Percentiles rank a stretch among this genome's conserved stretches.
phyloP scores from a whole-genome alignment of 176 grass and related monocot species.

The Lolium perenne region DNA sequence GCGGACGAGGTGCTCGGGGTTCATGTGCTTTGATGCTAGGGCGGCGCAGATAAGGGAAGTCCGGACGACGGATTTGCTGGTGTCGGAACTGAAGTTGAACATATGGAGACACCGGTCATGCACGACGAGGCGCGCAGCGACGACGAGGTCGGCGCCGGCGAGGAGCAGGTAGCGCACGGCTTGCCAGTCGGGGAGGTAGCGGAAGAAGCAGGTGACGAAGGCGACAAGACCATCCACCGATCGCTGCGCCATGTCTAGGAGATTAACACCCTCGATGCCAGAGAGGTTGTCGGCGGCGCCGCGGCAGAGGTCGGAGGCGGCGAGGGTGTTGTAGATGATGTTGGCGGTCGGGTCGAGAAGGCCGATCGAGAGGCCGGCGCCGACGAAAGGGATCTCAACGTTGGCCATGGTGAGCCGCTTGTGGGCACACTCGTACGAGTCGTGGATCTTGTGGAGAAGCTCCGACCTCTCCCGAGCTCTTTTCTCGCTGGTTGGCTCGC shows the following conservation, averaged over 20 bases:
- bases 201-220: conserved; percentile 19
- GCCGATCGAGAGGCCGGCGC: background rate
- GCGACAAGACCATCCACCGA: conserved; percentile 6
- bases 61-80: background rate
- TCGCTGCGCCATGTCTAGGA: background rate
- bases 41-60: background rate
- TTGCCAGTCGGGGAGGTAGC: background rate
- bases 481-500: background rate
- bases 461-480: background rate
- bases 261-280: background rate
- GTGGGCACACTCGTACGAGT: background rate
- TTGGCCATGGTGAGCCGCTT: background rate
- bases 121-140: background rate
- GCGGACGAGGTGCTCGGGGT: background rate
- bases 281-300: background rate
- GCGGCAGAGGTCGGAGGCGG: background rate
- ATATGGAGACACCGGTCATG: background rate
- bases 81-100: background rate
- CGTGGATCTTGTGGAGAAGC: conserved; percentile 1
- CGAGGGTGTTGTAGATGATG: conserved; percentile 21
- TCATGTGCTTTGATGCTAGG: background rate
- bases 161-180: conserved; percentile 8
- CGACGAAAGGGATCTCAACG: background rate
- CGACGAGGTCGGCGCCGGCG: background rate
- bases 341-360: background rate